Base-by-base conservation (phyloP, 495 filamentous ascomycete genomes). In the Aspergillus bertholletiae region DNA sequence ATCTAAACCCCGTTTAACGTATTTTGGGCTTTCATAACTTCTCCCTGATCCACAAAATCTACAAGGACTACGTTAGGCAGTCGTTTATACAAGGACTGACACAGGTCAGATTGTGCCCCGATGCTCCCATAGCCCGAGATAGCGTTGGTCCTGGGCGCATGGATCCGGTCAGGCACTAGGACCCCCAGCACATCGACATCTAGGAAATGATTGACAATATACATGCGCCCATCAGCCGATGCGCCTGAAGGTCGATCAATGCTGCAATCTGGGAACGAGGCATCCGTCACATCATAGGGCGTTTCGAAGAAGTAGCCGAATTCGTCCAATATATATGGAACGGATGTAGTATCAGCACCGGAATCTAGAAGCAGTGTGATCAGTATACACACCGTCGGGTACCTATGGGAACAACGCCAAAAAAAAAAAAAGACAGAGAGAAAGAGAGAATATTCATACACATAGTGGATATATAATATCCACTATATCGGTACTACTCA, bases 221-320 rank as follows among this genome's bases (percentile, higher is more conserved):
- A 82, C 57, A 84, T 72, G 8, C 83, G 84, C 5, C 72, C 67
- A 8, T 72, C 58, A 17, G 73, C 57, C 5, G 76, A 69, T 8
- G 77, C 64, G 28, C 66, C 66, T 8, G 75, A 55, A 1, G 87
- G 86, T 0, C 87, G 79, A 60, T 89, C 79, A 37, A 88, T 77
- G 8, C 71, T 78, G 71, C 87, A 91, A 67, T 76, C 59, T 1
- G 67, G 60, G 55, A 79, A 77, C 9, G 65, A 55, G 8, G 70
- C 37, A 54, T 81, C 77, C 3, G 78, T 81, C 5, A 84, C 77
- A 49, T 84, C 83, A 63, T 73, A 92, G 13, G 84, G 67, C 0
- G 85, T 90, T 68, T 90, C 87, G 65, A 89, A 92, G 61, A 87
- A 80, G 66, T 88, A 77, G 49, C 73, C 67, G 67, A 88, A 92